Conservation (phyloP, 441 rosid species). For the Breynia disticha region DNA sequence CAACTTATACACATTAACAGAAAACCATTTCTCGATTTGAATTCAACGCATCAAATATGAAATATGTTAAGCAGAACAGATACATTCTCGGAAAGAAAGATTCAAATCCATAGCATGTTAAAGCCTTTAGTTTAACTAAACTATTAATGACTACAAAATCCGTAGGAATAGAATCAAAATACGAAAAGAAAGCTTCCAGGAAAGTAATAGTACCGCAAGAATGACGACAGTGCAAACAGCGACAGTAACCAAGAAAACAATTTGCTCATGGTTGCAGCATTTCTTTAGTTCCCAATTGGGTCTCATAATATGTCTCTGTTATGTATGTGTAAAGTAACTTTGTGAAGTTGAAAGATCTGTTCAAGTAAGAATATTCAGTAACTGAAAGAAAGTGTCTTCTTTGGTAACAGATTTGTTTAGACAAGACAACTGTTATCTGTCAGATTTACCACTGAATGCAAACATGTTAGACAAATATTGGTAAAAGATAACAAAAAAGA, state of each 20-base stretch:
- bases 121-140: too few species aligned
- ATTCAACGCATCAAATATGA: neutral
- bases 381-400: too few species aligned
- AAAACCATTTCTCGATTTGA: neutral
- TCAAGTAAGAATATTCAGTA: too few species aligned
- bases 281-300: conserved; percentile 71
- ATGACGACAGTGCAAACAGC: conserved; percentile 73
- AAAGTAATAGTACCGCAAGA: conserved; percentile 40
- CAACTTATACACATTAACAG: neutral
- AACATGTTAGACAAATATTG: too few species aligned
- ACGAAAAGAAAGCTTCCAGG: neutral
- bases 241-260: conserved; percentile 42
- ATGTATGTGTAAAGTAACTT: neutral
- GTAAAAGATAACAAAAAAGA: too few species aligned
- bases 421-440: too few species aligned
- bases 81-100: too few species aligned
- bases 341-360: neutral
- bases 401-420: too few species aligned
- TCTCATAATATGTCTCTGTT: conserved; percentile 9
- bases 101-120: too few species aligned
- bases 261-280: conserved; percentile 73
- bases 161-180: neutral
- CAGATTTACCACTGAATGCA: too few species aligned
- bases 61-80: neutral
- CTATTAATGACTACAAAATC: neutral